Percentiles rank a stretch among this genome's conserved stretches.
Evolutionary conservation across 2,329 filamentous ascomycete species (phyloP).

Genomic region (Zalaria sp.): DNA sequence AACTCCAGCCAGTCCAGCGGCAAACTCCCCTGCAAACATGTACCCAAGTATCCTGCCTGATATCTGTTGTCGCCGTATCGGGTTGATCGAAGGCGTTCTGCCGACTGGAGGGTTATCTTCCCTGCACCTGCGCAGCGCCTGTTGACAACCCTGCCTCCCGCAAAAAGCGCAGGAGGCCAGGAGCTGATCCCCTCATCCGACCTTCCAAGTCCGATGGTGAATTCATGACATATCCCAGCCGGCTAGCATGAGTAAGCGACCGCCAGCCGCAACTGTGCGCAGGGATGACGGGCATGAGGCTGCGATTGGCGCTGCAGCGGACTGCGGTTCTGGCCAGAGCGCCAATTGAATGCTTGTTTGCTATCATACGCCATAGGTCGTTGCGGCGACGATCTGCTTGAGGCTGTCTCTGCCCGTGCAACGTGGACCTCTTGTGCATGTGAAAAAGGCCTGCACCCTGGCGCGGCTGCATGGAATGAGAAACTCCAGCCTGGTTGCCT

Average conservation of each 20-base stretch:
- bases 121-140: no score
- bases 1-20: no score
- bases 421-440: background rate
- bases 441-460: background rate
- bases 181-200: no score
- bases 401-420: background rate
- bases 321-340: background rate
- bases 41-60: no score
- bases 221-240: background rate
- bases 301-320: background rate
- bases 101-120: no score
- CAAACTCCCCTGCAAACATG: no score
- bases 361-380: background rate
- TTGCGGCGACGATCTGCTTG: background rate
- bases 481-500: background rate
- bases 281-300: background rate
- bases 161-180: no score
- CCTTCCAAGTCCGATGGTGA: background rate
- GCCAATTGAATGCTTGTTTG: background rate
- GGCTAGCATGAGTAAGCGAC: background rate
- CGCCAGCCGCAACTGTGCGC: background rate
- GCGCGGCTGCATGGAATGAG: no score
- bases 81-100: no score
- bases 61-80: no score
- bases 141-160: no score